Conservation (phyloP, 1,139 yeast genomes). For the Geotrichum carabidarum region DNA sequence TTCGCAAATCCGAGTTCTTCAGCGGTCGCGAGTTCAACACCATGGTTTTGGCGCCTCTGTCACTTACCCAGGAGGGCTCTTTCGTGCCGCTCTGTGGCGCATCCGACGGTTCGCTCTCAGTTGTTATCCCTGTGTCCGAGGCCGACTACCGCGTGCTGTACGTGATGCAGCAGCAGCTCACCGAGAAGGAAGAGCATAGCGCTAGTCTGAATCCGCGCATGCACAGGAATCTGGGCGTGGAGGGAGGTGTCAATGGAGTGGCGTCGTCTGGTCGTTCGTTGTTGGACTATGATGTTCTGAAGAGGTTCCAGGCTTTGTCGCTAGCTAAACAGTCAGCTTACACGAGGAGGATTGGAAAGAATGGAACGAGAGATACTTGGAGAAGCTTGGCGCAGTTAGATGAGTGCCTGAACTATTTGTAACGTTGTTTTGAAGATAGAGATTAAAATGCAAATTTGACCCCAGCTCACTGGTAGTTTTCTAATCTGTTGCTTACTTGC, state of each 20-base stretch:
- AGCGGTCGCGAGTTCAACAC: constrained; percentile 58
- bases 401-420: constrained; percentile 6
- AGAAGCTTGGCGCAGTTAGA: constrained; percentile 25
- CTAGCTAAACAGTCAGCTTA: constrained; percentile 30
- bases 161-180: constrained; percentile 80
- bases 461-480: not conserved
- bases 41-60: constrained; percentile 50
- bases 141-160: constrained; percentile 72
- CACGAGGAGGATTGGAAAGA: constrained; percentile 35
- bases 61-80: constrained; percentile 25
- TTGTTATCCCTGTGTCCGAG: constrained; percentile 73
- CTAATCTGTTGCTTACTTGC: not conserved
- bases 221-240: constrained; percentile 30
- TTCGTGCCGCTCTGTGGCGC: constrained; percentile 55
- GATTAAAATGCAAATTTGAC: not conserved
- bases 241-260: constrained; percentile 17
- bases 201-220: constrained; percentile 74
- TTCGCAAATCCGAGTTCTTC: constrained; percentile 67
- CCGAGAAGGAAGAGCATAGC: constrained; percentile 65
- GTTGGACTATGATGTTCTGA: constrained; percentile 30
- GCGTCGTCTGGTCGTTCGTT: constrained; percentile 22
- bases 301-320: constrained; percentile 27
- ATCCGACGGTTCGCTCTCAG: constrained; percentile 71
- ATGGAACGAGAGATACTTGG: constrained; percentile 32
- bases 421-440: not conserved